Conservation (phyloP, 768 basidiomycete genomes). For the Mycena metata region DNA sequence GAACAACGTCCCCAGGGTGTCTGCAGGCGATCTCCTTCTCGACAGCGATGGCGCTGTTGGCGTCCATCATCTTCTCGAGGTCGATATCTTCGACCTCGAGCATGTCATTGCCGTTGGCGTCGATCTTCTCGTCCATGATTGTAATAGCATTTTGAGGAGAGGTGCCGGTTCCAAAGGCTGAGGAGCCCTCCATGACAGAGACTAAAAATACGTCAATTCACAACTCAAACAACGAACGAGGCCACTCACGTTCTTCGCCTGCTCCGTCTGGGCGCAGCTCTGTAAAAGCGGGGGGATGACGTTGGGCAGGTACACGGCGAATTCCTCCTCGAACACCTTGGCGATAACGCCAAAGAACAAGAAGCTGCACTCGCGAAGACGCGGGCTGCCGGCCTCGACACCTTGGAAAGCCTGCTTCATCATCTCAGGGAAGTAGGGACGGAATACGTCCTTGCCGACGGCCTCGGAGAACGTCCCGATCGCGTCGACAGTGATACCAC, state of each 20-base stretch:
- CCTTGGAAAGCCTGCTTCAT: conserved; percentile 97
- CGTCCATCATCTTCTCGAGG: conserved; percentile 89
- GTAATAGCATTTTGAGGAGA: conserved; percentile 79
- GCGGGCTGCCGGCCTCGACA: conserved; percentile 86
- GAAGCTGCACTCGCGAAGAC: conserved; percentile 95
- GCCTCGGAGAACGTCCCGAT: conserved; percentile 98
- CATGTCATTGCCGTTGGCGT: conserved; percentile 67
- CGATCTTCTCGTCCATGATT: conserved; percentile 65
- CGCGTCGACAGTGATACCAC: conserved; percentile 99
- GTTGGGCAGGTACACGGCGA: conserved; percentile 85
- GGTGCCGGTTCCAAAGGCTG: conserved; percentile 79
- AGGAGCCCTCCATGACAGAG: conserved; percentile 65
- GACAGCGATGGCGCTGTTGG: conserved; percentile 96
- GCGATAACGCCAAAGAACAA: conserved; percentile 99
- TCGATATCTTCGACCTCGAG: conserved; percentile 84
- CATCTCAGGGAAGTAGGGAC: conserved; percentile 95
- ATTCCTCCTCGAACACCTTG: conserved; percentile 95
- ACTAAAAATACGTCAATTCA: conserved; percentile 51
- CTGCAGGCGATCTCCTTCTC: conserved; percentile 99
- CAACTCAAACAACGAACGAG: not conserved
- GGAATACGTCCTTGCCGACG: conserved; percentile 93
- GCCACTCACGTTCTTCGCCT: conserved; percentile 70
- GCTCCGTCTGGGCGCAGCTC: conserved; percentile 88
- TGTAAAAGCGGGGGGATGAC: conserved; percentile 89
- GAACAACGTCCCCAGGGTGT: conserved; percentile 94